phyloP scores from a whole-genome alignment of 2,329 filamentous ascomycete species.

The Aureobasidium sp. region DNA sequence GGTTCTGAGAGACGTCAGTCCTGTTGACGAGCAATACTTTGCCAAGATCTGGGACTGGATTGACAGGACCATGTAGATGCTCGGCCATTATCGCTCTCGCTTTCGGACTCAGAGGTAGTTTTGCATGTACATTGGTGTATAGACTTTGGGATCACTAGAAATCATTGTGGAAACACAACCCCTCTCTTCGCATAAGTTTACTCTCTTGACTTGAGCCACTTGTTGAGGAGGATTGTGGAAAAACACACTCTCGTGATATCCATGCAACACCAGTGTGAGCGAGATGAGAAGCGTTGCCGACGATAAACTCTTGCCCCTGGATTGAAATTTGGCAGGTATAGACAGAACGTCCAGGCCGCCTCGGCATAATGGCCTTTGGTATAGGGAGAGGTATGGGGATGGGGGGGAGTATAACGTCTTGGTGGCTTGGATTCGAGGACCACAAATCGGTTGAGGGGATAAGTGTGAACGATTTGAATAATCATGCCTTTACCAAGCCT shows the following conservation, averaged over 20 bases:
- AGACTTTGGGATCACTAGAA: neutral
- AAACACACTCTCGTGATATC: conserved; percentile 8
- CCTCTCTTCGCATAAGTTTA: conserved; percentile 9
- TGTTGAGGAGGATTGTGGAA: conserved; percentile 8
- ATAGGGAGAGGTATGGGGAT: conserved; percentile 9
- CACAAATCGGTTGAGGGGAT: conserved; percentile 3
- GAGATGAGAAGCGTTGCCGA: conserved; percentile 12
- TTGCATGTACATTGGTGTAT: neutral
- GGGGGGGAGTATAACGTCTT: neutral
- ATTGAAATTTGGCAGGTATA: conserved; percentile 13
- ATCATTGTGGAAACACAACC: conserved; percentile 1
- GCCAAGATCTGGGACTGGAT: conserved; percentile 39
- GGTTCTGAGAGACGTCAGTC: conserved; percentile 31
- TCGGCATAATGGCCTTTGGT: conserved; percentile 1
- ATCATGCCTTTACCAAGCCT: neutral
- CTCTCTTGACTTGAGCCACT: neutral
- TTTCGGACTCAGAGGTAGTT: neutral
- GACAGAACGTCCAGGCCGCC: conserved; percentile 1
- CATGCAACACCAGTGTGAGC: conserved; percentile 11
- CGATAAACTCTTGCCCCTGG: conserved; percentile 15
- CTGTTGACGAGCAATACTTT: conserved; percentile 39
- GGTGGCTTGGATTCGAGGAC: neutral
- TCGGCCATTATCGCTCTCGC: neutral
- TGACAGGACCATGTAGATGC: conserved; percentile 22
- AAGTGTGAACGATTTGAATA: neutral